Evolutionary conservation across 768 basidiomycete genomes (phyloP).

Genomic region (Cystoderma amianthinum): DNA sequence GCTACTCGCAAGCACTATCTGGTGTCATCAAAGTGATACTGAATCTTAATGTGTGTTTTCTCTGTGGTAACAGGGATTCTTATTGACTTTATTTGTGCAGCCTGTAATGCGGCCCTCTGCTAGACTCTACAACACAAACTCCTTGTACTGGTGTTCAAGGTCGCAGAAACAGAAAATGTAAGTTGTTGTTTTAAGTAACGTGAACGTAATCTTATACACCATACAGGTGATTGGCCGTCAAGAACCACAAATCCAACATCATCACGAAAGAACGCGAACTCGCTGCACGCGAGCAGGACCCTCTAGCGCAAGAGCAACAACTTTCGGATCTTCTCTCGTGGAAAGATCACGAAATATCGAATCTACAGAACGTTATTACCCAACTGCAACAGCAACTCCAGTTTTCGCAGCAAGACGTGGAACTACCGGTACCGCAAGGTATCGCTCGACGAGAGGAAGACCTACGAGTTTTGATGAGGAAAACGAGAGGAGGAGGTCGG

Average conservation of each 20-base stretch:
- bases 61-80: too few species aligned
- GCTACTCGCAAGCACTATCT: conserved; percentile 68
- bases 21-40: conserved; percentile 81
- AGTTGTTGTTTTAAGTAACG: conserved; percentile 12
- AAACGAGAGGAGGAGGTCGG: conserved; percentile 69
- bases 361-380: conserved; percentile 37
- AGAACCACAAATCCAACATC: conserved; percentile 50
- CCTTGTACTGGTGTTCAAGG: conserved; percentile 61
- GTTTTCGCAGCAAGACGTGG: conserved; percentile 28
- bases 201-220: neutral
- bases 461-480: conserved; percentile 52
- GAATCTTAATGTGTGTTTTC: conserved; percentile 61
- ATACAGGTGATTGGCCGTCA: conserved; percentile 65
- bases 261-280: conserved; percentile 62
- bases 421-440: conserved; percentile 46
- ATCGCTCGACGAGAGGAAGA: conserved; percentile 63
- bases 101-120: conserved; percentile 86
- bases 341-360: conserved; percentile 55
- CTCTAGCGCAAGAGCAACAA: conserved; percentile 50
- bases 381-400: conserved; percentile 25
- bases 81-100: conserved; percentile 35
- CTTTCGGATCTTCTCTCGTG: conserved; percentile 37
- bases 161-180: conserved; percentile 77
- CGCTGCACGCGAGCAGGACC: conserved; percentile 41
- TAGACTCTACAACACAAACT: conserved; percentile 73